phyloP scores from a whole-genome alignment of 306 rosid species.

The Cajanus cajan region DNA sequence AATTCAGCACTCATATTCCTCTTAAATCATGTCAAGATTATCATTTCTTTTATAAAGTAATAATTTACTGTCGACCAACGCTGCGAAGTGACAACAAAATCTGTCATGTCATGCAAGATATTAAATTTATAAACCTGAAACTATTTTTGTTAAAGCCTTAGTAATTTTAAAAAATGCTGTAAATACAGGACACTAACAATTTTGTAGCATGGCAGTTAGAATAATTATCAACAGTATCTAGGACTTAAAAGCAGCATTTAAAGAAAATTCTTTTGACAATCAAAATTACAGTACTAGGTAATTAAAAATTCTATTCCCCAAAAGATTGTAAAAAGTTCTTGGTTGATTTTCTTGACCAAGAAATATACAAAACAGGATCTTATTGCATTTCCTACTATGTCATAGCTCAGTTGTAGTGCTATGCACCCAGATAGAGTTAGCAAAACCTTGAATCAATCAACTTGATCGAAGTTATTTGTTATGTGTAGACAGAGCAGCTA shows the following conservation, averaged over 20 bases:
- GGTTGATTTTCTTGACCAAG: slow-evolving; percentile 11
- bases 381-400: slow-evolving; percentile 4
- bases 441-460: neutral
- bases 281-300: neutral
- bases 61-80: neutral
- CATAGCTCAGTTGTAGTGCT: slow-evolving; percentile 8
- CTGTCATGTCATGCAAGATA: neutral
- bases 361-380: slow-evolving; percentile 10
- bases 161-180: neutral
- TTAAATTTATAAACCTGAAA: neutral
- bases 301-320: neutral
- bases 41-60: neutral
- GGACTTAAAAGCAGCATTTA: neutral
- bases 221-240: neutral
- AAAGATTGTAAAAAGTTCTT: neutral
- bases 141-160: neutral
- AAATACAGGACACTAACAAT: neutral
- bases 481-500: neutral
- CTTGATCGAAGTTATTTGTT: neutral
- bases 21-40: neutral
- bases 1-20: too few relatives aligned
- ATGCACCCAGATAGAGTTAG: slow-evolving; percentile 16
- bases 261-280: neutral
- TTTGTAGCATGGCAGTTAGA: neutral
- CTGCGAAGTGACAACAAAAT: neutral